Percentiles rank a stretch among this genome's conserved stretches.
These are phyloP conservation scores for Diaporthe ilicicola DNA, from an alignment of 2,329 filamentous ascomycete genomes.

Conservation along the genomic window DNA sequence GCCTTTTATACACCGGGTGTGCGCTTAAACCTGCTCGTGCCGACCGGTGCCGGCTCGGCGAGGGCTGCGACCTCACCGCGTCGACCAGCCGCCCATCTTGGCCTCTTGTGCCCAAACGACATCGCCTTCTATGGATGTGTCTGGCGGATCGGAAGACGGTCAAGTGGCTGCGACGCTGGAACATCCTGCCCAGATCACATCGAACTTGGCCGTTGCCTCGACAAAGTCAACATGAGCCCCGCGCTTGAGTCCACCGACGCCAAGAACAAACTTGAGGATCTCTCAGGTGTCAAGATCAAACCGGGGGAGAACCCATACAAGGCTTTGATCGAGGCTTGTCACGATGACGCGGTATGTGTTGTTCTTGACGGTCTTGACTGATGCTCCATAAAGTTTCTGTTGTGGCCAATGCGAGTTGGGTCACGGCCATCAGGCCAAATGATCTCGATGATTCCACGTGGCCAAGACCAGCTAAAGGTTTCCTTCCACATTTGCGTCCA, in stretches of 20 bases:
- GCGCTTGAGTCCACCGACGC: conserved; percentile 51
- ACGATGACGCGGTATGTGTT: conserved; percentile 69
- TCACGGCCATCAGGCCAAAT: neutral
- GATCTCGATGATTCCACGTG: neutral
- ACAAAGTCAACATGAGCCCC: conserved; percentile 42
- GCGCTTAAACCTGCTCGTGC: neutral
- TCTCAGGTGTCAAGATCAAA: conserved; percentile 59
- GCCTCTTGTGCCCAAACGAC: neutral
- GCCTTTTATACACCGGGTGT: neutral
- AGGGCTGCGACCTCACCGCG: neutral
- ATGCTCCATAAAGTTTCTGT: neutral
- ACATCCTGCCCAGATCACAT: neutral
- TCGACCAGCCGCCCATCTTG: neutral
- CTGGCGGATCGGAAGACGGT: neutral
- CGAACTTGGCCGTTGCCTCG: neutral
- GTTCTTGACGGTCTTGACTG: neutral
- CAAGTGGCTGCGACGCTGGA: neutral
- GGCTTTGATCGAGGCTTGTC: conserved; percentile 73
- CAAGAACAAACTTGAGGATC: conserved; percentile 61
- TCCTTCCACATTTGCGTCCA: neutral
- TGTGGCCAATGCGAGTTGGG: neutral
- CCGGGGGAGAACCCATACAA: conserved; percentile 78
- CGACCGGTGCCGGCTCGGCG: conserved; percentile 8
- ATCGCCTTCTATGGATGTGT: neutral
- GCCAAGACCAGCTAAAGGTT: neutral